Base-by-base conservation (phyloP, 164 flowering plant species). In the Vitis rotundifolia region DNA sequence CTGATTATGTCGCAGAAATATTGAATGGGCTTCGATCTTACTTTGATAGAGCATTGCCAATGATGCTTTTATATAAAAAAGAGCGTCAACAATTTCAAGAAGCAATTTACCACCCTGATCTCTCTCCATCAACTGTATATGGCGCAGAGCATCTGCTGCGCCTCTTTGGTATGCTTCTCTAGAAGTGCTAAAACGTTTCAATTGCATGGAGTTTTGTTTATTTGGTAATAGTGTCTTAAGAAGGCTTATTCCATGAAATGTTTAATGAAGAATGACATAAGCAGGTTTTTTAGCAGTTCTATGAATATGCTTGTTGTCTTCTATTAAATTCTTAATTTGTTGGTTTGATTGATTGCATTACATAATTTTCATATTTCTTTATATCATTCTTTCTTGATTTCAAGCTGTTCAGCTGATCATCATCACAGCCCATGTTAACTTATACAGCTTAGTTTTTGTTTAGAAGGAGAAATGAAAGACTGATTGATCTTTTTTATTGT, bases 71-170 rank as follows among this genome's bases (percentile, higher is more conserved):
- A 52, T 91, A 92, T 80, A 89, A 87, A 51, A 85, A 80, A 64
- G 99, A 95, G 76, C 90, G 93, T 37, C 83, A 83, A 66, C 99
- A 95, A 68, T 95, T 85, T 76, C 71, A 77, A 37, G 96, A 89
- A 77, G 76, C 78, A 66, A 77, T 86, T 37, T 26, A 47, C 52
- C 85, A 87, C 26, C 26, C 26, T 79, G 76, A 83, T 68, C 63
- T 78, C 26, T 90, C 97, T 67, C 99, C 99, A 51, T 91, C 98
- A 18, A 78, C 85, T 60, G 72, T 95, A 57, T 95, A 95, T 78
- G 99, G 99, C 66, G 98, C 98, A 49, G 99, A 95, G 73, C 99
- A 95, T 85, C 74, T 95, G 22, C 75, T 95, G 52, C 91, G 99
- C 58, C 89, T 95, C 31, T 95, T 95, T 85, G 99, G 99, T 95